Percentiles rank a stretch among this genome's conserved stretches.
Evolutionary conservation across 2,329 filamentous ascomycete species (phyloP).

Genomic region (Pseudogymnoascus sp.): DNA sequence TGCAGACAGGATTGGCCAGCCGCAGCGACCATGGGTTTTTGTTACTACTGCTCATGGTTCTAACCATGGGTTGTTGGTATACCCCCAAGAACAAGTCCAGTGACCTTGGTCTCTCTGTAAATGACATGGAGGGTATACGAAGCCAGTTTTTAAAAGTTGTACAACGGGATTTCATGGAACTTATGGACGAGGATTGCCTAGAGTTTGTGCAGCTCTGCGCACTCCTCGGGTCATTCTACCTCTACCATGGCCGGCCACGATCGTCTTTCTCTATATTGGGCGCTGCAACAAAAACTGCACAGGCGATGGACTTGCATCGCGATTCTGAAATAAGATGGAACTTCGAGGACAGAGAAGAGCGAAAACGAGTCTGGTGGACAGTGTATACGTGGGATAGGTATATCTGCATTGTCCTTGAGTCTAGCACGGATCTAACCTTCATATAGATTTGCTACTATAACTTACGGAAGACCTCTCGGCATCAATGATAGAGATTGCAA

Average conservation of each 20-base stretch:
- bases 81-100: slow-evolving; percentile 23
- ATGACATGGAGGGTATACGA: slow-evolving; percentile 14
- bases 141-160: slow-evolving; percentile 23
- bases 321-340: slow-evolving; percentile 14
- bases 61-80: slow-evolving; percentile 37
- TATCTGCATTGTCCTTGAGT: background rate
- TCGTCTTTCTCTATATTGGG: slow-evolving; percentile 28
- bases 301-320: slow-evolving; percentile 19
- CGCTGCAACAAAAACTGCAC: slow-evolving; percentile 17
- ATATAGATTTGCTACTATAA: slow-evolving; percentile 32
- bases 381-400: slow-evolving; percentile 21
- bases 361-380: slow-evolving; percentile 20
- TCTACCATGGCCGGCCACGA: slow-evolving; percentile 39
- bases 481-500: slow-evolving; percentile 39
- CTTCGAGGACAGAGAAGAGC: slow-evolving; percentile 17
- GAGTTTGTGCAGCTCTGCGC: slow-evolving; percentile 35
- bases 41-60: slow-evolving; percentile 33
- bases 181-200: slow-evolving; percentile 37
- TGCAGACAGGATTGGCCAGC: slow-evolving; percentile 30
- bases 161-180: slow-evolving; percentile 33
- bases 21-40: slow-evolving; percentile 34
- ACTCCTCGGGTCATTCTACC: slow-evolving; percentile 36
- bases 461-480: slow-evolving; percentile 36
- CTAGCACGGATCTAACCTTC: background rate
- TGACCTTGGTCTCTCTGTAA: slow-evolving; percentile 18